Conservation (phyloP, 345 rosid genomes). For the Durio zibethinus region DNA sequence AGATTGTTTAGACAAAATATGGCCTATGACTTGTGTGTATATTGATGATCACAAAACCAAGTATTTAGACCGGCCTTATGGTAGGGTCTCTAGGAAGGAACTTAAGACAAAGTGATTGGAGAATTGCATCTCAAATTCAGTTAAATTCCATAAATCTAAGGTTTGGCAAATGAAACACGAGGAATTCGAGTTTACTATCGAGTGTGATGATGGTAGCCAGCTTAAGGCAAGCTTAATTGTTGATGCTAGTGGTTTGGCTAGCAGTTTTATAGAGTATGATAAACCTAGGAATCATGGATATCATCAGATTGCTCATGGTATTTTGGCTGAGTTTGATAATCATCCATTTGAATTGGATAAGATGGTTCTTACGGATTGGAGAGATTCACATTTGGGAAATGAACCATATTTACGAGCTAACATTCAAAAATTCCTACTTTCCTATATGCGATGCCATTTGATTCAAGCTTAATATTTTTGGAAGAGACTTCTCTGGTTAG, state of each 20-base stretch:
- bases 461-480: slow-evolving; percentile 44
- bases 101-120: slow-evolving; percentile 45
- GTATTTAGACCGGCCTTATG: slow-evolving; percentile 57
- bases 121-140: slow-evolving; percentile 44
- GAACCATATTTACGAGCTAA: slow-evolving; percentile 47
- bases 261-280: slow-evolving; percentile 42
- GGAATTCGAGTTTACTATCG: slow-evolving; percentile 45
- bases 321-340: slow-evolving; percentile 62
- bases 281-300: slow-evolving; percentile 58
- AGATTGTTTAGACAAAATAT: slow-evolving; percentile 55
- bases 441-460: slow-evolving; percentile 64
- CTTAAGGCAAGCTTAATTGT: slow-evolving; percentile 53
- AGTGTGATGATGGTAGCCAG: slow-evolving; percentile 53
- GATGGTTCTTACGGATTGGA: slow-evolving; percentile 79
- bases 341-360: slow-evolving; percentile 67
- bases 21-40: slow-evolving; percentile 51
- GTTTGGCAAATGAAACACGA: slow-evolving; percentile 56
- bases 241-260: slow-evolving; percentile 61
- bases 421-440: slow-evolving; percentile 47
- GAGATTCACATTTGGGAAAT: slow-evolving; percentile 63
- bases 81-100: slow-evolving; percentile 47
- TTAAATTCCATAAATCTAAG: slow-evolving; percentile 52
- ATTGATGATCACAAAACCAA: slow-evolving; percentile 43
- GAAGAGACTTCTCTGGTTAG: slow-evolving; percentile 69
- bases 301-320: slow-evolving; percentile 70